Base-by-base conservation (phyloP, 345 rosid genomes). In the Rhodamnia argentea region DNA sequence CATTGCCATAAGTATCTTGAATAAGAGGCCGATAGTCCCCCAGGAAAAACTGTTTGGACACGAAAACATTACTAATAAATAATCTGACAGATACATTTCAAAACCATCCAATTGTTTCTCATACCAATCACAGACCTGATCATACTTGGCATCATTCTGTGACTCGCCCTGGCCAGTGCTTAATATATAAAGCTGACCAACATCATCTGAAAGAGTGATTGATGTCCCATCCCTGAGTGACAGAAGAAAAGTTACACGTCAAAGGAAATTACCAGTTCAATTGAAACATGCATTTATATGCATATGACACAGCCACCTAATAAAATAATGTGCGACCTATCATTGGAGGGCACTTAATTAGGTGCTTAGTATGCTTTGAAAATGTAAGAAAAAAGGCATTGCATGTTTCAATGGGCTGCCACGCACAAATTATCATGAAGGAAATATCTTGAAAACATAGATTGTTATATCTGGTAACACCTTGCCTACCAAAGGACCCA, bases 161-260 rank as follows among this genome's bases (percentile, higher is more conserved):
- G 98, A 95, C 88, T 98, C 99, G 58, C 99, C 99, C 92, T 98
- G 98, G 90, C 99, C 99, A 52, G 99, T 98, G 92, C 90, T 94
- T 89, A 98, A 89, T 87, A 94, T 87, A 86, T 98, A 94, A 83
- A 96, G 89, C 87, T 98, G 99, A 83, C 99, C 99, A 88, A 96
- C 99, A 92, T 98, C 99, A 90, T 98, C 99, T 75, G 99, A 98
- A 88, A 98, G 99, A 90, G 95, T 93, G 86, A 98, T 92, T 82
- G 98, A 96, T 6, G 99, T 94, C 70, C 99, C 99, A 87, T 98
- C 99, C 97, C 99, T 98, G 86, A 56, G 56, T 52, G 83, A 85
- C 84, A 86, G 70, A 52, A 29, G 52, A 26, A 85, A 83, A 85
- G 83, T 85, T 52, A 52, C 20, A 64, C 15, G 64, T 37, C 58